These are phyloP conservation scores for Sugiyamaella lignohabitans DNA, from an alignment of 805 yeast genomes.

Conservation along the genomic window DNA sequence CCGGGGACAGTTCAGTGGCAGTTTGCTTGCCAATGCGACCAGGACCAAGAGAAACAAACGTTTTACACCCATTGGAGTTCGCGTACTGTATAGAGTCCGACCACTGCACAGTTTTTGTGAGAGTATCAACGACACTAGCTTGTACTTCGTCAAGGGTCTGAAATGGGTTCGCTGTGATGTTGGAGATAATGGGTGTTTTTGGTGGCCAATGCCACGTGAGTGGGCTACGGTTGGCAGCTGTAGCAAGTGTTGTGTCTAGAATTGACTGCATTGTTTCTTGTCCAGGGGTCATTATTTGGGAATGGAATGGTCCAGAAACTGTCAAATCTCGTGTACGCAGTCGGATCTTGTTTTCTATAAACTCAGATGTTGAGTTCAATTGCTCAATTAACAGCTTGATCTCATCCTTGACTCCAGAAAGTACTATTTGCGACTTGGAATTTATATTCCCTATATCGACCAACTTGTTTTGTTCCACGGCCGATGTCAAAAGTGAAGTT, in stretches of 20 bases:
- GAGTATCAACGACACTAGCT: conserved; percentile 21
- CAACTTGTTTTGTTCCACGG: conserved; percentile 11
- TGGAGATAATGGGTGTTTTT: conserved; percentile 24
- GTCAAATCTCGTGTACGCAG: conserved; percentile 27
- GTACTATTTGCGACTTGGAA: conserved; percentile 37
- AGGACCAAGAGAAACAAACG: conserved; percentile 25
- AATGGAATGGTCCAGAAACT: conserved; percentile 50
- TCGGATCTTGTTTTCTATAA: conserved; percentile 3
- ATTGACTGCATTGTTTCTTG: conserved; percentile 30
- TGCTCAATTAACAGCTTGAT: conserved; percentile 27
- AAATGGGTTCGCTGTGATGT: conserved; percentile 30
- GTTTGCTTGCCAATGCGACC: conserved; percentile 26
- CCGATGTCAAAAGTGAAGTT: not conserved
- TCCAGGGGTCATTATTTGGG: conserved; percentile 34
- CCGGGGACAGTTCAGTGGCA: conserved; percentile 7
- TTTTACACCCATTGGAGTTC: conserved; percentile 2
- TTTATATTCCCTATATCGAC: conserved; percentile 44
- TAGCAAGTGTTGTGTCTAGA: conserved; percentile 10
- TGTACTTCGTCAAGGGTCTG: conserved; percentile 24
- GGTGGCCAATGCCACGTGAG: conserved; percentile 24
- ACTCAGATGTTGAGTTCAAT: conserved; percentile 7
- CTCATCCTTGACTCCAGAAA: conserved; percentile 37
- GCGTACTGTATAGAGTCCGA: conserved; percentile 21
- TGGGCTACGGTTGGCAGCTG: not conserved
- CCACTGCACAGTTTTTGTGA: conserved; percentile 32